phyloP scores from a whole-genome alignment of 1,139 yeast species.

The Debaryomyces psychrophilus region DNA sequence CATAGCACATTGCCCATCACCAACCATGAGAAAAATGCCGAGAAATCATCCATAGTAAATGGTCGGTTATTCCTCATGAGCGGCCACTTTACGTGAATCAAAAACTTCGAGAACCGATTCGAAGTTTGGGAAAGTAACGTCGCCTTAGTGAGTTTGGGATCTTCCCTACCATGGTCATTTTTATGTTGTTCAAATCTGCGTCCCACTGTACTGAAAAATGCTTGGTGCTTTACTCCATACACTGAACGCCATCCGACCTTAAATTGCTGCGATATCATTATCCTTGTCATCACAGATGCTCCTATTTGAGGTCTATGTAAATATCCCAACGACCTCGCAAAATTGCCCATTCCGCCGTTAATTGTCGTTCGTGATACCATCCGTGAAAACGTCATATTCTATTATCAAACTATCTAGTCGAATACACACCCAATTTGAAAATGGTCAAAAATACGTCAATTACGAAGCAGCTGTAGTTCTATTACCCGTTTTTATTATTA shows the following conservation, averaged over 20 bases:
- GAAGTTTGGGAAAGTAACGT: constrained; percentile 48
- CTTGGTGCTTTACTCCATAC: neutral
- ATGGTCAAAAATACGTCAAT: neutral
- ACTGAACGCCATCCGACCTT: neutral
- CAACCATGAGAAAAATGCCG: constrained; percentile 61
- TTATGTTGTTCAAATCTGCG: neutral
- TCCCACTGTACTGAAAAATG: neutral
- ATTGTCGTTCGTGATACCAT: constrained; percentile 1
- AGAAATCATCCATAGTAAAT: constrained; percentile 54
- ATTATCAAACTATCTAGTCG: neutral
- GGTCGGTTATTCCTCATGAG: constrained; percentile 55
- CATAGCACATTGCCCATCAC: constrained; percentile 59
- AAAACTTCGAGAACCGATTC: constrained; percentile 45
- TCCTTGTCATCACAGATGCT: neutral
- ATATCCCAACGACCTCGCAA: neutral
- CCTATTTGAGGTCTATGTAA: neutral
- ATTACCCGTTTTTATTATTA: neutral
- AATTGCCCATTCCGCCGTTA: neutral
- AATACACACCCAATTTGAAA: neutral
- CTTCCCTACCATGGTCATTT: neutral
- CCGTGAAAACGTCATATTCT: neutral
- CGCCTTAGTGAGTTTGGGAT: constrained; percentile 32
- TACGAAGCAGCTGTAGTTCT: neutral
- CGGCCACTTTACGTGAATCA: constrained; percentile 61
- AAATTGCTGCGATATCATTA: neutral